Evolutionary conservation across 2,329 filamentous ascomycete species (phyloP), one percentile per base, ranked within the genome.

Genomic region (Colletotrichum limetticola): DNA sequence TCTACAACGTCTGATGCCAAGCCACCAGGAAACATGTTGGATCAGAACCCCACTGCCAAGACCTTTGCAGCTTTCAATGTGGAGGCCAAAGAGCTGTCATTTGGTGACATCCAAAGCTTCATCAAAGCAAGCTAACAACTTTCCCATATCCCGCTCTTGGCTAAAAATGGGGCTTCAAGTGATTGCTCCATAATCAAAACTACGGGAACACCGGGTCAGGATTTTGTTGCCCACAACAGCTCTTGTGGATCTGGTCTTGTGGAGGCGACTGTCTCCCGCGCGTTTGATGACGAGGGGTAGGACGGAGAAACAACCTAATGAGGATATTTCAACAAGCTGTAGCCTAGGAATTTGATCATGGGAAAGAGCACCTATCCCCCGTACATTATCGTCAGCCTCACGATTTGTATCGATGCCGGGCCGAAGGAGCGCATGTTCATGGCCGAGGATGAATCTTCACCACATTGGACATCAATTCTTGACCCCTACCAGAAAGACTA

Each of bases 81-180:
- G 59, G 24, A 26, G 58, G 56, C 19, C 16, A 37, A n/a, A 53
- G 37, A 52, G 52, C 56, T 62, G 30, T 71, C 52, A 62, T 55
- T 37, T 49, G 49, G 22, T 71, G 68, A 68, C 69, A 63, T 65
- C 52, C n/a, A 61, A 4, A 30, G 30, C 46, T 37, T 71, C 28
- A 14, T 61, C 22, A 3, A 35, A 66, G 30, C n/a, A 67, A n/a
- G 42, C 42, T 46, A 46, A 37, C 24, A 66, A 66, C 28, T 8
- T 16, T 37, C 32, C 56, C 30, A 63, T 65, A 42, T 62, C 49
- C 64, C 35, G 28, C 19, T 42, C 68, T 68, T 71, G 65, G 52
- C 64, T 22, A 52, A 32, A 52, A 26, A 26, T 28, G 22, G n/a
- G n/a, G n/a, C 49, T 42, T 55, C 1, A 16, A 42, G 14, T 42